Base-by-base conservation (phyloP, 1,139 yeast genomes). In the Geotrichum bryndzae region DNA sequence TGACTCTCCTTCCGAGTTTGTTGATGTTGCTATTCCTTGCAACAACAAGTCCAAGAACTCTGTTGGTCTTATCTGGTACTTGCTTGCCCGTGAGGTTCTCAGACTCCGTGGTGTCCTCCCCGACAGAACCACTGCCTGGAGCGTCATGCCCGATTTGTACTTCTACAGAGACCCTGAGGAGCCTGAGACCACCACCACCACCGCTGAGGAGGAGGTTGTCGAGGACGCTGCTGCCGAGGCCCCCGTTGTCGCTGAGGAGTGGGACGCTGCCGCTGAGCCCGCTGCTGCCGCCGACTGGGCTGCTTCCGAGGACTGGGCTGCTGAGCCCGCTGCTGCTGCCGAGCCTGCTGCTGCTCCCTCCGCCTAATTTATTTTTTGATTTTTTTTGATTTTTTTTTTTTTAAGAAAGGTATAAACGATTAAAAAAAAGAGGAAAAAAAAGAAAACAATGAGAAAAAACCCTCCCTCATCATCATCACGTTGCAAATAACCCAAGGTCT, bases 81-180 rank as follows among this genome's bases (percentile, higher is more conserved):
- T 94, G 83, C 81, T 94, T 76, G 96, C 99, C 77, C 91, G 99
- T 85, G 99, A 94, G 85, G 98, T 94, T 76, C 88, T 94, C 80
- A 90, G 99, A 86, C 88, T 94, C 81, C 90, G 97, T 85, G 99
- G 99, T 79, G 88, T 92, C 79, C 83, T 94, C 75, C 92, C 96
- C 79, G 90, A 89, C 90, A 92, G 99, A 87, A 80, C 90, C 74
- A 90, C 95, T 80, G 89, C 88, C 80, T 94, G 99, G 99, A 84
- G 96, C 74, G 95, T 94, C 80, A 95, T 94, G 99, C 98, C 98
- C 82, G 99, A 94, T 85, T 87, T 92, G 83, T 94, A 92, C 91
- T 94, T 94, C 92, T 94, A 94, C 98, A 94, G 99, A 88, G 97
- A 94, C 84, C 99, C 99, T 78, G 99, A 94, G 85, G 99, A 94